Base-by-base conservation (phyloP, 2,329 filamentous ascomycete genomes). In the Sclerotinia spermophila region DNA sequence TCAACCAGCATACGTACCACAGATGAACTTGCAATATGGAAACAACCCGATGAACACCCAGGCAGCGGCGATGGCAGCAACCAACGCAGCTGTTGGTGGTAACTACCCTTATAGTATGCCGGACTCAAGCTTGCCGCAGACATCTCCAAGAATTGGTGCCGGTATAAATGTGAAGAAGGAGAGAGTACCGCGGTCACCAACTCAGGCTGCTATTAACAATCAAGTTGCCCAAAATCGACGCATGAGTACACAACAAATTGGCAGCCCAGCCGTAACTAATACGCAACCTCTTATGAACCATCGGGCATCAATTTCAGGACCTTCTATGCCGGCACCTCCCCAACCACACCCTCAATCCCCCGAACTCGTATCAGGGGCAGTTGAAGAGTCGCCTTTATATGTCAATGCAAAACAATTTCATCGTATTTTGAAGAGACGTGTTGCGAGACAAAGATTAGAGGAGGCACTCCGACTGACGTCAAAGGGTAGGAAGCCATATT, bases 381-480 rank as follows among this genome's bases (percentile, higher is more conserved):
- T 90, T 5, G 96, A 98, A 80, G 96, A 99, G 79, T 95, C 95
- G 0, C 96, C 96, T 0, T 84, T 99, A 1, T 99, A 99, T 77
- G 96, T 99, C 78, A 99, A 99, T 78, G 96, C 96, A 7, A 99
- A 99, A 81, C 96, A 99, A 78, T 99, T 99, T 76, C 96, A 99
- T 80, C 92, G 96, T 38, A 99, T 99, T 64, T 82, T 99, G 69
- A 98, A 99, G 84, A 88, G 96, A 71, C 89, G 96, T 71, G 93
- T 98, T 74, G 96, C 96, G 10, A 88, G 96, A 45, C 96, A 98
- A 81, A 93, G 93, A 80, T 85, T 99, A 24, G 96, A 99, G 80
- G 96, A 99, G 80, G 92, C 94, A 69, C 83, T 99, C 58, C 89
- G 96, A 56, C 83, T 98, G 71, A 98, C 96, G 0, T 96, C 92